These are phyloP conservation scores for Senna tora DNA, from an alignment of 306 rosid genomes.

Conservation along the genomic window DNA sequence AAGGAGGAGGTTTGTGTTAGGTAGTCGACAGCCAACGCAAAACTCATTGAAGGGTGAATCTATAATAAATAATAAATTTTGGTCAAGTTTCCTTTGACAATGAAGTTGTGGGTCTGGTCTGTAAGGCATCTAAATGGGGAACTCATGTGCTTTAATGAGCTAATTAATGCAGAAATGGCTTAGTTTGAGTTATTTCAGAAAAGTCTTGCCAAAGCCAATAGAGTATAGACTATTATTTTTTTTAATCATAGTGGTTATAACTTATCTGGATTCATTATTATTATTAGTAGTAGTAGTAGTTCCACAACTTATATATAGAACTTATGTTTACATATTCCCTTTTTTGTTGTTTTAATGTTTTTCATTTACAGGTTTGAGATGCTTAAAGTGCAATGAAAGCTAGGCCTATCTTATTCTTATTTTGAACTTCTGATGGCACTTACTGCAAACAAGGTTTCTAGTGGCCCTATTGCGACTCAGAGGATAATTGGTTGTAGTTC, in stretches of 20 bases:
- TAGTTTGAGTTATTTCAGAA: neutral
- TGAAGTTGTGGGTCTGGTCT: neutral
- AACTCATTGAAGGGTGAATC: neutral
- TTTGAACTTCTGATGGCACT: conserved; percentile 68
- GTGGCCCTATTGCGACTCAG: conserved; percentile 61
- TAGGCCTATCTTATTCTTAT: conserved; percentile 39
- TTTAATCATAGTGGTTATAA: too few species aligned
- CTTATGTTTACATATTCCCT: conserved; percentile 24
- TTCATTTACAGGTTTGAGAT: conserved; percentile 45
- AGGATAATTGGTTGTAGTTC: conserved; percentile 55
- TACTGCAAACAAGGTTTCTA: conserved; percentile 67
- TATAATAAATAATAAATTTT: neutral
- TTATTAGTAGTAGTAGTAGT: too few species aligned
- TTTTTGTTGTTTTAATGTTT: conserved; percentile 32
- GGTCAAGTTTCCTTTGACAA: neutral
- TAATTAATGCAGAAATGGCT: neutral
- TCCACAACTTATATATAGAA: neutral
- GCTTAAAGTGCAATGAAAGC: conserved; percentile 44
- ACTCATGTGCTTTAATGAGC: neutral
- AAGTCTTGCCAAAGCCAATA: neutral
- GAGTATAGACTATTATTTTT: neutral
- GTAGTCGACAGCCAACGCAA: too few species aligned
- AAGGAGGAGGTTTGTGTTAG: too few species aligned
- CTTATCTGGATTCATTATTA: neutral
- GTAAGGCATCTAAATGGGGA: neutral